Evolutionary conservation across 2,329 filamentous ascomycete genomes (phyloP).

Genomic region (Microdochium trichocladiopsis): DNA sequence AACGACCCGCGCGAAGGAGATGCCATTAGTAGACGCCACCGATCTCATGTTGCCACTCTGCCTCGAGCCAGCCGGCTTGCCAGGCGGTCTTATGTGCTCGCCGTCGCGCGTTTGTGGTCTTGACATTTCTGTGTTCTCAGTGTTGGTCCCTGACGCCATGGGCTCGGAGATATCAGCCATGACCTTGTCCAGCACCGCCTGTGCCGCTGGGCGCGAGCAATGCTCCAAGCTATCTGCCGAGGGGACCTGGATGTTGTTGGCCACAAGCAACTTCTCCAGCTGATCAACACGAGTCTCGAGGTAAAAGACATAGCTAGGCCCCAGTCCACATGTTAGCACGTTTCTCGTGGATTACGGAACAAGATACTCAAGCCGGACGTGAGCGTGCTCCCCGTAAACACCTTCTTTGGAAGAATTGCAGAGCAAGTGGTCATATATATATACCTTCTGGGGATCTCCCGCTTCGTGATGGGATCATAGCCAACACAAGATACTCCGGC

Average conservation of each 20-base stretch:
- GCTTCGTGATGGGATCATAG: constrained; percentile 94
- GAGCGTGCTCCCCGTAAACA: no score
- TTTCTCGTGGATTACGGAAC: no score
- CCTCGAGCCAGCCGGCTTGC: constrained; percentile 18
- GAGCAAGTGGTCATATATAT: constrained; percentile 17
- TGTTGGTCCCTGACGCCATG: constrained; percentile 20
- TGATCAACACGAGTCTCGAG: constrained; percentile 81
- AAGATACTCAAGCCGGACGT: no score
- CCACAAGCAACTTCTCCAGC: constrained; percentile 67
- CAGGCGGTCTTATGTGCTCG: constrained; percentile 48
- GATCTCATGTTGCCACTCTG: constrained; percentile 70
- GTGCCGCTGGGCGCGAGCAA: constrained; percentile 41
- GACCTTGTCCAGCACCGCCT: constrained; percentile 23
- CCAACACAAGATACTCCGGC: constrained; percentile 87
- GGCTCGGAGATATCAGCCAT: constrained; percentile 24
- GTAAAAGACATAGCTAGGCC: constrained; percentile 79
- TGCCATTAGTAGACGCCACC: constrained; percentile 78
- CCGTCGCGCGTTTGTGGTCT: constrained; percentile 22
- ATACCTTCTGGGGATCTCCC: constrained; percentile 89
- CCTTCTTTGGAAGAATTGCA: no score
- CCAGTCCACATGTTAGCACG: not conserved
- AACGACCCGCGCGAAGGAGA: constrained; percentile 90
- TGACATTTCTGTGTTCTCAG: constrained; percentile 19
- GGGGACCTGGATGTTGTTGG: constrained; percentile 65
- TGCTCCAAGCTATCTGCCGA: constrained; percentile 63